phyloP scores from a whole-genome alignment of 148 eudicot species.

The Fagopyrum esculentum region DNA sequence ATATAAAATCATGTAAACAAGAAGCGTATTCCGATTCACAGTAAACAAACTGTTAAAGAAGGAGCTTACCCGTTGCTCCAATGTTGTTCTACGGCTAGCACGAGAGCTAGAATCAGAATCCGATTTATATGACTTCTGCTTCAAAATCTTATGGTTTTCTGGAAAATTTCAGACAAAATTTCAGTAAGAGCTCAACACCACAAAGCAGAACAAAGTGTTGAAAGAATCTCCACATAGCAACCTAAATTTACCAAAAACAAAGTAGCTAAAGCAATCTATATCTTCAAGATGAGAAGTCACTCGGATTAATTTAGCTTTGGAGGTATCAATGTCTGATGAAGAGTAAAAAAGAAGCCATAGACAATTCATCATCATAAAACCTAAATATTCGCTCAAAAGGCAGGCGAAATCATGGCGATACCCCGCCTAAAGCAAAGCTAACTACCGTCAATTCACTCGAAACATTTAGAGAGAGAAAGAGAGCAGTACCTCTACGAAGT shows the following conservation, averaged over 20 bases:
- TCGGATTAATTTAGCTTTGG: neutral
- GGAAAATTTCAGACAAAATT: slow-evolving; percentile 9
- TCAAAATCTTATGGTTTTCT: slow-evolving; percentile 30
- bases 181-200: neutral
- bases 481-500: slow-evolving; percentile 27
- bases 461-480: neutral
- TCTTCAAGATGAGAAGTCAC: neutral
- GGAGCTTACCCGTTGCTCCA: slow-evolving; percentile 23
- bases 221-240: neutral
- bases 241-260: neutral
- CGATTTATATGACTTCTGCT: slow-evolving; percentile 23
- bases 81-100: slow-evolving; percentile 11
- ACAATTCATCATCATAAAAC: neutral
- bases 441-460: neutral
- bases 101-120: slow-evolving; percentile 26
- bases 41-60: no score
- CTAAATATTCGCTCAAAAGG: no score
- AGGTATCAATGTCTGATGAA: neutral
- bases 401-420: neutral
- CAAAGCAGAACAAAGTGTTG: neutral
- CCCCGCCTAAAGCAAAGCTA: neutral
- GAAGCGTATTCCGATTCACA: neutral
- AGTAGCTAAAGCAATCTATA: neutral
- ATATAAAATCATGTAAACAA: neutral
- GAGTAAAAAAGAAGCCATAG: neutral